These are phyloP conservation scores for Jamesozyma lodderae DNA, from an alignment of 805 yeast species.

Conservation along the genomic window DNA sequence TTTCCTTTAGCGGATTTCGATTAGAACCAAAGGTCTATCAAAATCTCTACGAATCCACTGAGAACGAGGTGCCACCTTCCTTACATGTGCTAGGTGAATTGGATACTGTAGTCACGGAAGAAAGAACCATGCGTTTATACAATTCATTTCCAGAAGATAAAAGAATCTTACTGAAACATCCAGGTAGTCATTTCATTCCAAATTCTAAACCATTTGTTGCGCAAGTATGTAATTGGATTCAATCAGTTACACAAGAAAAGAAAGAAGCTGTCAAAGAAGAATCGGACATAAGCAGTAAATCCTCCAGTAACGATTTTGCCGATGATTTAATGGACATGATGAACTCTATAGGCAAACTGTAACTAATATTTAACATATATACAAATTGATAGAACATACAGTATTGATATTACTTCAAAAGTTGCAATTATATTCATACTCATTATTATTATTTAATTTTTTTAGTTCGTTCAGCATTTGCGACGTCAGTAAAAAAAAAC, in stretches of 20 bases:
- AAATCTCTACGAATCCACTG: constrained; percentile 12
- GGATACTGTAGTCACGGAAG: constrained; percentile 78
- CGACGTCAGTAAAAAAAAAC: no score
- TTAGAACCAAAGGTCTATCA: constrained; percentile 23
- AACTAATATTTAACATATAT: no score
- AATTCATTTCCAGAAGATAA: constrained; percentile 37
- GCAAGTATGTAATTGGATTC: constrained; percentile 31
- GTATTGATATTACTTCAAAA: no score
- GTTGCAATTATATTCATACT: no score
- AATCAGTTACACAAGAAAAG: constrained; percentile 3
- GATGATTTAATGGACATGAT: constrained; percentile 33
- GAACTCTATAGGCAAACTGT: constrained; percentile 34
- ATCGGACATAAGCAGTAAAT: not conserved
- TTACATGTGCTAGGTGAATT: constrained; percentile 79
- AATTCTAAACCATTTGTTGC: constrained; percentile 46
- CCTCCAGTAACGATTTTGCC: constrained; percentile 12
- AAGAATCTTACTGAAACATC: constrained; percentile 57
- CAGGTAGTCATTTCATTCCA: constrained; percentile 97
- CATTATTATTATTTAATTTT: no score
- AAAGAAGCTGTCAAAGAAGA: no score
- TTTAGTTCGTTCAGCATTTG: no score
- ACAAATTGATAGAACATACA: no score
- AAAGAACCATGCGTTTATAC: constrained; percentile 50
- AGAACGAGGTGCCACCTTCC: constrained; percentile 32
- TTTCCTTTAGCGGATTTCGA: constrained; percentile 62